A percentile compares a stretch with the other conserved stretches of the same genome.
phyloP scores from a whole-genome alignment of 1,284 basidiomycete species.

The Rugosomyces carneus region DNA sequence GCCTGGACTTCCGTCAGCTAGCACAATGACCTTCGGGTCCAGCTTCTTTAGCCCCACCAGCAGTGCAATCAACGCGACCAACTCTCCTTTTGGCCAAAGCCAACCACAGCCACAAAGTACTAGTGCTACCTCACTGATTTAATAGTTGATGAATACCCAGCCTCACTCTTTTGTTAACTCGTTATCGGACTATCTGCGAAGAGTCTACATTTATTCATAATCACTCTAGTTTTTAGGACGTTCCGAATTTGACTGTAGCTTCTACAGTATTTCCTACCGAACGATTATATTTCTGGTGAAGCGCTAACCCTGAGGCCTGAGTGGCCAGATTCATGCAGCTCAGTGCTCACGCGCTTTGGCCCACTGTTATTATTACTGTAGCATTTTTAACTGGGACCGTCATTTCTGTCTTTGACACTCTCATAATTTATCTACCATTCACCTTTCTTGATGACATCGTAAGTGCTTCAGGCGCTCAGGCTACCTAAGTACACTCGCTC shows the following conservation, averaged over 20 bases:
- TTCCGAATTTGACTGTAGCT: conserved; percentile 2
- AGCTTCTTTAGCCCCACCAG: conserved; percentile 10
- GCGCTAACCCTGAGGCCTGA: background rate
- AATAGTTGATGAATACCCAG: conserved; percentile 8
- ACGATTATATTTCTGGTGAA: conserved; percentile 6
- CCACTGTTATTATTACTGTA: no score
- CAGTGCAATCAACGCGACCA: conserved; percentile 15
- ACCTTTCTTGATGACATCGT: conserved; percentile 12
- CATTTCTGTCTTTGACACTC: no score
- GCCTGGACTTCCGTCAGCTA: conserved; percentile 11
- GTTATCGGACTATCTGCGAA: conserved; percentile 6
- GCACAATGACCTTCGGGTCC: conserved; percentile 11
- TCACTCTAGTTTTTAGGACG: conserved; percentile 9
- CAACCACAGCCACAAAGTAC: conserved; percentile 18
- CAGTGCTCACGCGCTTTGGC: no score
- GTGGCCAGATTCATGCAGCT: no score
- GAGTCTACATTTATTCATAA: conserved; percentile 7
- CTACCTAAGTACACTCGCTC: background rate
- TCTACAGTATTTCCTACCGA: conserved; percentile 3
- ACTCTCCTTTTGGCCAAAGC: conserved; percentile 14
- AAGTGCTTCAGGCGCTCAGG: background rate
- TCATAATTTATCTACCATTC: no score
- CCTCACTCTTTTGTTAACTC: conserved; percentile 8
- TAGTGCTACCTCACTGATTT: conserved; percentile 22
- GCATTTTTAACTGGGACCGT: no score